phyloP scores from a whole-genome alignment of 1,139 yeast genomes.

The Saccharomyces hybrid region DNA sequence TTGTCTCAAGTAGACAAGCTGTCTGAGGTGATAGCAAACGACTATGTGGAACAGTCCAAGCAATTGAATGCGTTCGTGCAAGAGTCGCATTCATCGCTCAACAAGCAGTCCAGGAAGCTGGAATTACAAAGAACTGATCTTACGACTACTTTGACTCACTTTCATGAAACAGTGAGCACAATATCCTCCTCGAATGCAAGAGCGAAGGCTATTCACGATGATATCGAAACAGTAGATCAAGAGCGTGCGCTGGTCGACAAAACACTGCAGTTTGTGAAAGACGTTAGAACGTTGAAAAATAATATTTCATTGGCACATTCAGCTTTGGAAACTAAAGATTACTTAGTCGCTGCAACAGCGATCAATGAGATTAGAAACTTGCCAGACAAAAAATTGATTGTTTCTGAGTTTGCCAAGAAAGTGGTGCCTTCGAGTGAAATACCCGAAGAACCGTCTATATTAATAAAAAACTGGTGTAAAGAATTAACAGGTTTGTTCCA shows the following conservation, averaged over 20 bases:
- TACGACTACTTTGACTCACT: slow-evolving; percentile 35
- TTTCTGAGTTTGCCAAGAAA: slow-evolving; percentile 70
- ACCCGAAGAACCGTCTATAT: slow-evolving; percentile 65
- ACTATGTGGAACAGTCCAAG: slow-evolving; percentile 14
- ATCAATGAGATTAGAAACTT: slow-evolving; percentile 57
- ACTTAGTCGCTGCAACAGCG: slow-evolving; percentile 62
- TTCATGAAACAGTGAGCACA: slow-evolving; percentile 28
- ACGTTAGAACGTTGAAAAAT: slow-evolving; percentile 47
- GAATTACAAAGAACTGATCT: slow-evolving; percentile 40
- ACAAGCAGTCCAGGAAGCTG: slow-evolving; percentile 29
- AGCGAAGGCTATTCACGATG: slow-evolving; percentile 59
- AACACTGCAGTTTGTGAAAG: slow-evolving; percentile 56
- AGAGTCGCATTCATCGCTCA: slow-evolving; percentile 21
- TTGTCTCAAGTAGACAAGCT: slow-evolving; percentile 25
- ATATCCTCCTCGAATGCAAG: slow-evolving; percentile 51
- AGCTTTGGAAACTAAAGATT: slow-evolving; percentile 37
- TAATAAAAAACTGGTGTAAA: slow-evolving; percentile 51
- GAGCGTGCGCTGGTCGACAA: slow-evolving; percentile 63
- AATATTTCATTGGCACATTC: slow-evolving; percentile 23
- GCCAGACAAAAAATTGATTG: slow-evolving; percentile 41
- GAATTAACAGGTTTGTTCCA: slow-evolving; percentile 52
- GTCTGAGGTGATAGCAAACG: slow-evolving; percentile 16
- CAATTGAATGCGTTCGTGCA: slow-evolving; percentile 18
- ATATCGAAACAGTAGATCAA: slow-evolving; percentile 60
- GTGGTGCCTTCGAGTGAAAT: slow-evolving; percentile 87